Percentiles rank a stretch among this genome's conserved stretches.
Conservation (phyloP, 805 yeast genomes). For the Isabelozyma rhagii region DNA sequence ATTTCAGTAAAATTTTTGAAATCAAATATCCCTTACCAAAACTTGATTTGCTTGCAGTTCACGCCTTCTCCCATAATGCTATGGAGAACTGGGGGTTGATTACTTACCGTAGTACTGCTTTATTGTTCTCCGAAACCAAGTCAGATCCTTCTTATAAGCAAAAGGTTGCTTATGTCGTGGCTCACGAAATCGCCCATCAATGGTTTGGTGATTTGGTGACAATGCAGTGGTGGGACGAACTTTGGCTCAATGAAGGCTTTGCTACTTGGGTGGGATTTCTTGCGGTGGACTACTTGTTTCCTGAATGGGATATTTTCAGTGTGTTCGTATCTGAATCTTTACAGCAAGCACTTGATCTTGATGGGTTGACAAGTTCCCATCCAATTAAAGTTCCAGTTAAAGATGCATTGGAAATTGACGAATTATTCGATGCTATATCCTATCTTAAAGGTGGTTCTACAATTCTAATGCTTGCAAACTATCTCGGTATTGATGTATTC, state of each 20-base stretch:
- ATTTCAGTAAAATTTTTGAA: slow-evolving; percentile 46
- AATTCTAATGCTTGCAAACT: slow-evolving; percentile 70
- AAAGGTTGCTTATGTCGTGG: slow-evolving; percentile 77
- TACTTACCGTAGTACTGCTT: slow-evolving; percentile 57
- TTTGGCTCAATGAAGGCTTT: slow-evolving; percentile 88
- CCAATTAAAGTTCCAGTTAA: slow-evolving; percentile 81
- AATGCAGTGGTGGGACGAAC: slow-evolving; percentile 92
- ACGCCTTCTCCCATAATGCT: slow-evolving; percentile 78
- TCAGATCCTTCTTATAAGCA: slow-evolving; percentile 55
- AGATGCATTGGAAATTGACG: slow-evolving; percentile 76
- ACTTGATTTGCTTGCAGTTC: slow-evolving; percentile 75
- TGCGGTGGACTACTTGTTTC: slow-evolving; percentile 66
- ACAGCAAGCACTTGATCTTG: slow-evolving; percentile 51
- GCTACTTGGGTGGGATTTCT: slow-evolving; percentile 83
- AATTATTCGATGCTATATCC: slow-evolving; percentile 78
- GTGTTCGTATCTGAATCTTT: slow-evolving; percentile 50
- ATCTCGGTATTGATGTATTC: slow-evolving; percentile 66
- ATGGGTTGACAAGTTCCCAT: slow-evolving; percentile 63
- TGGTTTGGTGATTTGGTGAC: slow-evolving; percentile 91
- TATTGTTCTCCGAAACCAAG: slow-evolving; percentile 42
- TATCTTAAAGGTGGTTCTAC: slow-evolving; percentile 79
- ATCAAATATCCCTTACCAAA: slow-evolving; percentile 73
- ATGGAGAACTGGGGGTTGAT: slow-evolving; percentile 92
- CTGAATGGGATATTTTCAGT: slow-evolving; percentile 78
- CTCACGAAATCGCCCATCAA: slow-evolving; percentile 86